phyloP scores from a whole-genome alignment of 2,329 filamentous ascomycete species.

The Lachnellula occidentalis region DNA sequence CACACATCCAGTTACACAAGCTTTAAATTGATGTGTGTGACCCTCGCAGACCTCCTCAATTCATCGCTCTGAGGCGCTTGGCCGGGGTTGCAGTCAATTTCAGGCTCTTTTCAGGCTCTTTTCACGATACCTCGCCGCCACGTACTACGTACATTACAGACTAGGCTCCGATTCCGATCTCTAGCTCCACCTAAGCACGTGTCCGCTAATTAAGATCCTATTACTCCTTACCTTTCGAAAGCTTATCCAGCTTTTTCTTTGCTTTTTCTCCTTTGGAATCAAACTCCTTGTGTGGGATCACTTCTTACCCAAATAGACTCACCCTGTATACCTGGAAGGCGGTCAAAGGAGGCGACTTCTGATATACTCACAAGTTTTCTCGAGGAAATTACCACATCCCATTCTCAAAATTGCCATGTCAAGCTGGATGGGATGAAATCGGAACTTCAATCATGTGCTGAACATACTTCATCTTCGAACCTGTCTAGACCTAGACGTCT shows the following conservation, averaged over 20 bases:
- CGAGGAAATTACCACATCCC: neutral
- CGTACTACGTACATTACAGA: constrained; percentile 1
- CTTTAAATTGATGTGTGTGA: constrained; percentile 7
- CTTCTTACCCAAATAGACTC: neutral
- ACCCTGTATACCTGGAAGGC: neutral
- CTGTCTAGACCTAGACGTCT: neutral
- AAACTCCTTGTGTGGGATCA: neutral
- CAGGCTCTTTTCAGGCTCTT: constrained; percentile 14
- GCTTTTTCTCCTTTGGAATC: neutral
- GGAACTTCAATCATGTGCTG: neutral
- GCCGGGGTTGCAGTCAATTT: constrained; percentile 10
- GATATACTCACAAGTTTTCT: neutral
- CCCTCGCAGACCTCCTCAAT: constrained; percentile 4
- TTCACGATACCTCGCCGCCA: constrained; percentile 10
- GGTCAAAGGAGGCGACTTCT: neutral
- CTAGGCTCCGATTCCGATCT: neutral
- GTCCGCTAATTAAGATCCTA: neutral
- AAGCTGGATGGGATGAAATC: neutral
- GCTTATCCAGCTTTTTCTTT: neutral
- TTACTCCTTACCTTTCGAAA: neutral
- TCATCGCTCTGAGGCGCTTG: neutral
- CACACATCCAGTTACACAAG: constrained; percentile 11
- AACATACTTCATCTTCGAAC: neutral
- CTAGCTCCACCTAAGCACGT: constrained; percentile 1
- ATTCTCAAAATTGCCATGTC: neutral